Evolutionary conservation across 306 rosid species (phyloP).

Genomic region (Vigna radiata): DNA sequence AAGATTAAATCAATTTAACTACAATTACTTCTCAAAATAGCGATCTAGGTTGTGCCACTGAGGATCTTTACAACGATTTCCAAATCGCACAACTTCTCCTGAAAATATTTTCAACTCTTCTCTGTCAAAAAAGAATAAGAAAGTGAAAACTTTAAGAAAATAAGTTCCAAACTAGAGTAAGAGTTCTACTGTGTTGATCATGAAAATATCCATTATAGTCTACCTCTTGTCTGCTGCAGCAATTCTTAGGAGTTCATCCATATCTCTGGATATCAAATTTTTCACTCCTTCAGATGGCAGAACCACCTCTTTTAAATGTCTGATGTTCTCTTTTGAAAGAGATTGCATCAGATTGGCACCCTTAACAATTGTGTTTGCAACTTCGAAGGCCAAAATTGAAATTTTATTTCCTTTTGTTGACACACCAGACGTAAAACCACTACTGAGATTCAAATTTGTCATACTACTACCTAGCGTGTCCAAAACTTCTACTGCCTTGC

Average conservation of each 20-base stretch:
- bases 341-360: constrained; percentile 97
- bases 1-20: constrained; percentile 40
- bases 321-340: constrained; percentile 91
- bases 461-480: constrained; percentile 98
- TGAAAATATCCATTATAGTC: constrained; percentile 38
- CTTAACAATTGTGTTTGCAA: constrained; percentile 96
- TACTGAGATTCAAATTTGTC: constrained; percentile 79
- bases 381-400: constrained; percentile 96
- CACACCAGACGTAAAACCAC: constrained; percentile 89
- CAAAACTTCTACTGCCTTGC: constrained; percentile 99
- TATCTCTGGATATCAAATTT: constrained; percentile 81
- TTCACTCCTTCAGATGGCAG: constrained; percentile 94
- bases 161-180: constrained; percentile 32
- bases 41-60: constrained; percentile 98
- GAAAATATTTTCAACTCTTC: constrained; percentile 89
- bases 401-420: constrained; percentile 90
- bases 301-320: constrained; percentile 86
- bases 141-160: constrained; percentile 41
- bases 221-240: constrained; percentile 99
- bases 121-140: constrained; percentile 69
- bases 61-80: constrained; percentile 99
- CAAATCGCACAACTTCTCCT: constrained; percentile 98
- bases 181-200: constrained; percentile 24
- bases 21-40: constrained; percentile 86
- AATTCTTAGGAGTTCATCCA: constrained; percentile 85